Evolutionary conservation across 2,329 filamentous ascomycete species (phyloP), one percentile per base, ranked within the genome.

Genomic region (Tolypocladium album): DNA sequence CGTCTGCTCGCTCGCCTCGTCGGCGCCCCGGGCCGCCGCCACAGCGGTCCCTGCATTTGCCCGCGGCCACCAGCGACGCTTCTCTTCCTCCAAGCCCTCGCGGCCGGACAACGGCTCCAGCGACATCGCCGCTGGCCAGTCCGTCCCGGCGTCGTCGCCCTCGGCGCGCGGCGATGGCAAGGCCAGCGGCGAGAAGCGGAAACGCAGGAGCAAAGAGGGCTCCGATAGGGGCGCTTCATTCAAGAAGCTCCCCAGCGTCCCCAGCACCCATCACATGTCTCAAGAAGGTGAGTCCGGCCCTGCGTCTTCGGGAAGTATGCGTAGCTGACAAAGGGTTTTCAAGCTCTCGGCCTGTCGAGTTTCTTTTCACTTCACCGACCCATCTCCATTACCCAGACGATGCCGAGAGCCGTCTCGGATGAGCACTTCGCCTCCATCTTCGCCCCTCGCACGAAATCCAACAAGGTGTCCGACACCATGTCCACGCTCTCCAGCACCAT

Each of bases 281-380:
- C 82, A 85, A 69, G 81, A 85, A 74, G 84, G 88, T 89, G 73
- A 40, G 79, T n/a, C 5, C 3, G n/a, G 2, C 11, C 27, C 22
- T 12, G 22, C 9, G 4, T 39, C 9, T 13, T 12, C 38, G 20
- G 20, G 4, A 50, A 3, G 20, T 11, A 24, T 40, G 4, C 52
- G 31, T 17, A 34, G 20, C 31, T 27, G 38, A 42, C n/a, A 3
- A 7, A 24, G 34, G 3, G 9, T 43, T 36, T 4, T 64, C 6
- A 65, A 97, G 94, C 95, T 70, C 82, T 97, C 62, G 88, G 89
- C 64, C 80, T 96, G 55, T 94, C 93, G 9, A 88, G 88, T 62
- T 97, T 99, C 81, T 97, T 97, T 79, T 95, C 92, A 64, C 88
- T 96, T 65, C 91, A 99, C 76, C 87, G 94, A 63, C 94, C 94